Evolutionary conservation across 1,139 yeast species (phyloP).

Genomic region (Diutina siamensis): DNA sequence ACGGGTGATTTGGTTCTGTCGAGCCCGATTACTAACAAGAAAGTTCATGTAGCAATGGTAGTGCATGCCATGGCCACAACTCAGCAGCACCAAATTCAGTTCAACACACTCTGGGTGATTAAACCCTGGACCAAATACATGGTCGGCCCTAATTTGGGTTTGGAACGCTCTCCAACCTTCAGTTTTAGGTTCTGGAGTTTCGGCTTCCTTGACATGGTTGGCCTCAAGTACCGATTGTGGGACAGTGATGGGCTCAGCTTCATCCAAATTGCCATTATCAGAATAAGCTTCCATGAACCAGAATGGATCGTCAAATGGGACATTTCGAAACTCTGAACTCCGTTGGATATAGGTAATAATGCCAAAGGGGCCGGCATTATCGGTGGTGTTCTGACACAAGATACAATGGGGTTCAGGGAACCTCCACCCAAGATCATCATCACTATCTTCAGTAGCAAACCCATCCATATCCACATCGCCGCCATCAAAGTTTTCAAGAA

Average conservation of each 20-base stretch:
- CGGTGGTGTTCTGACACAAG: constrained; percentile 75
- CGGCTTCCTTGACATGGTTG: neutral
- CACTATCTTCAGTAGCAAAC: constrained; percentile 8
- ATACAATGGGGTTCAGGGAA: constrained; percentile 79
- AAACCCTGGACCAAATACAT: constrained; percentile 66
- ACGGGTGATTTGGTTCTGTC: constrained; percentile 67
- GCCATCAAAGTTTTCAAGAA: constrained; percentile 36
- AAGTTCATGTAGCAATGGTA: constrained; percentile 63
- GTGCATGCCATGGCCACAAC: constrained; percentile 96
- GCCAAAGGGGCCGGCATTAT: constrained; percentile 65
- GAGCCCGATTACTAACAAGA: constrained; percentile 37
- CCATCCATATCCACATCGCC: constrained; percentile 30
- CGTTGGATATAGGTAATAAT: constrained; percentile 49
- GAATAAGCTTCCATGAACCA: constrained; percentile 62
- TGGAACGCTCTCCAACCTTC: constrained; percentile 27
- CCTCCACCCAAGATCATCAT: constrained; percentile 39
- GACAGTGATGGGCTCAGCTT: constrained; percentile 16
- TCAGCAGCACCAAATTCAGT: constrained; percentile 48
- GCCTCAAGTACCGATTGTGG: constrained; percentile 10
- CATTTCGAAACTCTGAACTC: constrained; percentile 48
- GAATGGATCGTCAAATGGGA: constrained; percentile 52
- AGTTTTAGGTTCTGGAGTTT: constrained; percentile 3
- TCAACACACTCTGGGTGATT: constrained; percentile 29
- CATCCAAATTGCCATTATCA: constrained; percentile 41
- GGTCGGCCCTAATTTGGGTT: constrained; percentile 21